phyloP scores from a whole-genome alignment of 768 basidiomycete genomes.

The Lactifluus piperatus region DNA sequence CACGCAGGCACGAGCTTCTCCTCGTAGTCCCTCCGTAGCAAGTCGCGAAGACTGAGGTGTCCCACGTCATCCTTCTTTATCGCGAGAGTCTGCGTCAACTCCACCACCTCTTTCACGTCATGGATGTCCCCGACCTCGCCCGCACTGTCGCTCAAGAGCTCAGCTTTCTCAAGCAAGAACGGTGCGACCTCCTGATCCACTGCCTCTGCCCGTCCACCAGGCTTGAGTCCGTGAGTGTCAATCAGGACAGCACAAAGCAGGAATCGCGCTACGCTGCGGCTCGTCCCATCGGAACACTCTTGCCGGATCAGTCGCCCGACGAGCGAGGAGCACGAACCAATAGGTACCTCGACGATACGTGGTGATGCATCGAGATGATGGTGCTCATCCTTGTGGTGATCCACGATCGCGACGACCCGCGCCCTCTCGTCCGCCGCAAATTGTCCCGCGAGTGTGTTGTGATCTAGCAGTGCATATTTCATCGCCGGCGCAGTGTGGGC shows the following conservation, averaged over 20 bases:
- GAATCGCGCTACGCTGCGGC: slow-evolving; percentile 19
- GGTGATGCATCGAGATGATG: slow-evolving; percentile 54
- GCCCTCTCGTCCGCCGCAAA: slow-evolving; percentile 26
- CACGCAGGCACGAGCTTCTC: slow-evolving; percentile 56
- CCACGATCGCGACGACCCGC: slow-evolving; percentile 66
- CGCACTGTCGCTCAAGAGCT: slow-evolving; percentile 26
- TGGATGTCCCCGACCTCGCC: slow-evolving; percentile 27
- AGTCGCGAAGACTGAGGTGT: slow-evolving; percentile 59
- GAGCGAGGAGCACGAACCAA: slow-evolving; percentile 72
- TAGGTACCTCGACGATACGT: slow-evolving; percentile 51
- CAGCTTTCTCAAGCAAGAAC: slow-evolving; percentile 55
- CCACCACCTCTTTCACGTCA: slow-evolving; percentile 36
- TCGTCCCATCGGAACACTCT: slow-evolving; percentile 18
- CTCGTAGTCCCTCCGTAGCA: slow-evolving; percentile 94
- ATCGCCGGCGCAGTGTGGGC: slow-evolving; percentile 26
- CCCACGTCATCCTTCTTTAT: slow-evolving; percentile 60
- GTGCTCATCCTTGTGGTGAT: slow-evolving; percentile 88
- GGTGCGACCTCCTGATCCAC: slow-evolving; percentile 56
- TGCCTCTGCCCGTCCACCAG: slow-evolving; percentile 64
- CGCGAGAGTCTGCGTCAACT: slow-evolving; percentile 40
- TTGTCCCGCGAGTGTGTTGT: slow-evolving; percentile 55
- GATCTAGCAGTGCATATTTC: slow-evolving; percentile 80
- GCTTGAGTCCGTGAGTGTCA: slow-evolving; percentile 76
- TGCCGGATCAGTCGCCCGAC: slow-evolving; percentile 36
- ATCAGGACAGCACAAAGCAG: slow-evolving; percentile 65